Evolutionary conservation across 495 filamentous ascomycete genomes (phyloP).

Genomic region (Hyaloscypha hepaticicola): DNA sequence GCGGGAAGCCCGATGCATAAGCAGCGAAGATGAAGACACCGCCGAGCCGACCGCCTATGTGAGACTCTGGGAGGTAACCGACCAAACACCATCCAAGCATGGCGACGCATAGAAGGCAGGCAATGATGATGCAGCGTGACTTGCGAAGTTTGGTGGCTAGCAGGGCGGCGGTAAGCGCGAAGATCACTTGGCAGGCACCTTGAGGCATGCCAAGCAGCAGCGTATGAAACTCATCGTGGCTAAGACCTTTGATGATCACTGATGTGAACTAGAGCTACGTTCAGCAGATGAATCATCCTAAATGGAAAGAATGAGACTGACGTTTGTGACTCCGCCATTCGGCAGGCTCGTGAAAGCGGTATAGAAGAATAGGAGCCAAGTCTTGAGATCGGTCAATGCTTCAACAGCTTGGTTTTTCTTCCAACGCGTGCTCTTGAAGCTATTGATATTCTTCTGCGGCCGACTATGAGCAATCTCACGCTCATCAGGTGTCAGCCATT

Average conservation of each 20-base stretch:
- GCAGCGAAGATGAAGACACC: slow-evolving; percentile 14
- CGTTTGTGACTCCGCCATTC: slow-evolving; percentile 53
- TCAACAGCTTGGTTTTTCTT: slow-evolving; percentile 48
- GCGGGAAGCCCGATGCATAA: slow-evolving; percentile 11
- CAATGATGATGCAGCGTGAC: slow-evolving; percentile 21
- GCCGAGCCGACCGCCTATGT: slow-evolving; percentile 24
- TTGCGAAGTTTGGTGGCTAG: slow-evolving; percentile 18
- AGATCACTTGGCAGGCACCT: slow-evolving; percentile 15
- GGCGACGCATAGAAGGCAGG: slow-evolving; percentile 10
- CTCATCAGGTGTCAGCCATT: slow-evolving; percentile 46
- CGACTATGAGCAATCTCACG: slow-evolving; percentile 24
- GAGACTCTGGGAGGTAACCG: slow-evolving; percentile 56
- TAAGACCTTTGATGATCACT: slow-evolving; percentile 20
- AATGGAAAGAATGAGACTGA: neutral
- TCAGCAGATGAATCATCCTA: neutral
- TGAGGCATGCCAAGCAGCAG: slow-evolving; percentile 20
- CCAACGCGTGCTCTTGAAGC: slow-evolving; percentile 30
- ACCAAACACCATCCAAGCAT: slow-evolving; percentile 64
- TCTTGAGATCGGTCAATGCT: slow-evolving; percentile 53
- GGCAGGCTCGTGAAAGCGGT: slow-evolving; percentile 47
- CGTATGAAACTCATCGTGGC: slow-evolving; percentile 1
- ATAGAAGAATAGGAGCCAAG: slow-evolving; percentile 57
- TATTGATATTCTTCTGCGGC: slow-evolving; percentile 24
- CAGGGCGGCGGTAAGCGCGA: slow-evolving; percentile 2
- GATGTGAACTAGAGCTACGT: slow-evolving; percentile 15